Percentiles rank a stretch among this genome's conserved stretches.
These are phyloP conservation scores for Chaetomiaceae sp. DNA, from an alignment of 2,329 filamentous ascomycete genomes.

Conservation along the genomic window DNA sequence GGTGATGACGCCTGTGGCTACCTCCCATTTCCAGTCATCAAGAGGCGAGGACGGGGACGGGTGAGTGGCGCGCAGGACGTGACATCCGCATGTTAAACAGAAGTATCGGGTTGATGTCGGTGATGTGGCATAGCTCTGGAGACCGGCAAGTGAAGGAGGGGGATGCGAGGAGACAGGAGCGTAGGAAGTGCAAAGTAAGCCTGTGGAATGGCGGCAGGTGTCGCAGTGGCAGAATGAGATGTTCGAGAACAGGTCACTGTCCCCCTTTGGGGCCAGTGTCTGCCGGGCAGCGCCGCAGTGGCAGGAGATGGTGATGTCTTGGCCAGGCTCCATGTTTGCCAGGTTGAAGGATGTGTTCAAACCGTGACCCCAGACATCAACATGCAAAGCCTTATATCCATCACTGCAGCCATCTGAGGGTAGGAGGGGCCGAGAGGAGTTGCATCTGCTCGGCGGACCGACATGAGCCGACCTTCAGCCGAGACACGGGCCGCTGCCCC, in stretches of 20 bases:
- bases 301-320: conserved; percentile 27
- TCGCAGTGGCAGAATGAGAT: conserved; percentile 28
- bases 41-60: background rate
- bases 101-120: conserved; percentile 32
- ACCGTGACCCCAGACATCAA: background rate
- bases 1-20: conserved; percentile 36
- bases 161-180: conserved; percentile 27
- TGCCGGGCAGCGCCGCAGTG: conserved; percentile 23
- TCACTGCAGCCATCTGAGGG: background rate
- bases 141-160: conserved; percentile 5
- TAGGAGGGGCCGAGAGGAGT: too few species aligned
- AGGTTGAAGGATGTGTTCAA: background rate
- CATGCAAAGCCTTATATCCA: too few species aligned
- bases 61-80: conserved; percentile 32
- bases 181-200: conserved; percentile 38
- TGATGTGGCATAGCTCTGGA: conserved; percentile 20
- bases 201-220: conserved; percentile 30
- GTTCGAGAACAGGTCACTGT: background rate
- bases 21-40: conserved; percentile 29
- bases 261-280: background rate
- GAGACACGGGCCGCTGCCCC: background rate
- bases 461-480: background rate
- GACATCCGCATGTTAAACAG: conserved; percentile 40
- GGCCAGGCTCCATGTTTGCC: background rate
- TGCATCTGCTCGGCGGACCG: background rate